A percentile compares a stretch with the other conserved stretches of the same genome.
Conservation (phyloP, 345 rosid species). For the Aquilaria sinensis region DNA sequence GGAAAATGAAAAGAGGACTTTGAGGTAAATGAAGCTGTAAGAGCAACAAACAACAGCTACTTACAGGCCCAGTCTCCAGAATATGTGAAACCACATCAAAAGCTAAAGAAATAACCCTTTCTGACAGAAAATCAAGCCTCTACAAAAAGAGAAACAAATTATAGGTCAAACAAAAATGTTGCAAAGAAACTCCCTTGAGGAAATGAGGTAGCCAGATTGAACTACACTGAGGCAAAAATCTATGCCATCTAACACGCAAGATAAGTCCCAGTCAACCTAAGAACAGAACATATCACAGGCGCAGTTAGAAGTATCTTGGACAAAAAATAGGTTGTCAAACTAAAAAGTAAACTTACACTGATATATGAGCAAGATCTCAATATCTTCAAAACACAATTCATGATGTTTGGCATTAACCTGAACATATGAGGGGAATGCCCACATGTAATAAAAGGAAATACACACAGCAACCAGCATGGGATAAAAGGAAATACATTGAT, state of each 20-base stretch:
- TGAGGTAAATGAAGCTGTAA: not conserved
- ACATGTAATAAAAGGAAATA: not conserved
- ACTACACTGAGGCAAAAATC: not conserved
- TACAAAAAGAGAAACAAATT: slow-evolving; percentile 26
- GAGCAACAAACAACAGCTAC: slow-evolving; percentile 19
- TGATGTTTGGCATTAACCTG: slow-evolving; percentile 74
- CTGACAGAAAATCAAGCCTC: slow-evolving; percentile 60
- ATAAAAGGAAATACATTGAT: not conserved
- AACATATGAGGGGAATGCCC: slow-evolving; percentile 7
- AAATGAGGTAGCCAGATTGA: not conserved
- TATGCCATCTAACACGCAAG: not conserved
- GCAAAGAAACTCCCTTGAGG: not conserved
- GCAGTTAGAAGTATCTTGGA: slow-evolving; percentile 3
- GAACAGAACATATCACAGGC: not conserved
- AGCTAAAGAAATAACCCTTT: slow-evolving; percentile 70
- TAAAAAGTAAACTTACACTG: slow-evolving; percentile 38
- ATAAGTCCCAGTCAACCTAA: not conserved
- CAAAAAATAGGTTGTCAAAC: slow-evolving; percentile 7
- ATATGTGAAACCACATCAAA: slow-evolving; percentile 70
- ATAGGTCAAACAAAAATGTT: not conserved
- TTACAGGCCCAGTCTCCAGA: slow-evolving; percentile 87
- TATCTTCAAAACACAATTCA: slow-evolving; percentile 53
- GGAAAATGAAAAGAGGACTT: not conserved
- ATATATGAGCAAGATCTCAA: slow-evolving; percentile 45
- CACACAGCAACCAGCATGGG: too few species aligned